Percentiles rank a stretch among this genome's conserved stretches.
phyloP scores from a whole-genome alignment of 345 rosid species.

The Citrus maxima region DNA sequence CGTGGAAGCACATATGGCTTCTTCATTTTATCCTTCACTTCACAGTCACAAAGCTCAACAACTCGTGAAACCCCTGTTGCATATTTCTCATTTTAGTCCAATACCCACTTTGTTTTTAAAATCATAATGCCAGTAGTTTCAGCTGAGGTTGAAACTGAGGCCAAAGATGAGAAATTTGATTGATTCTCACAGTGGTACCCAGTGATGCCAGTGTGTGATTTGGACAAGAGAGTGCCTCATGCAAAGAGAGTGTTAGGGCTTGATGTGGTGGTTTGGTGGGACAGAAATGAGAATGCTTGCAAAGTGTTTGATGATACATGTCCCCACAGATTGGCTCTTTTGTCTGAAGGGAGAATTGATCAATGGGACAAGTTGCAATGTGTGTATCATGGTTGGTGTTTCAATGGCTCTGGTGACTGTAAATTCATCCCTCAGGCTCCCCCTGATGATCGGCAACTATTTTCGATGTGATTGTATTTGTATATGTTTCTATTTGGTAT shows the following conservation, averaged over 20 bases:
- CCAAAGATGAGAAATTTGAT: constrained; percentile 35
- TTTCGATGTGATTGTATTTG: neutral
- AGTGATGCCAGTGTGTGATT: constrained; percentile 44
- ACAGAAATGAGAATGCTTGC: constrained; percentile 41
- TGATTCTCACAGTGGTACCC: constrained; percentile 49
- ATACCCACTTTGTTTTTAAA: neutral
- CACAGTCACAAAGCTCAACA: neutral
- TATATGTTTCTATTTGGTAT: neutral
- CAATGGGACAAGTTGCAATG: constrained; percentile 44
- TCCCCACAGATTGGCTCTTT: constrained; percentile 50
- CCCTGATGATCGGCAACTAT: constrained; percentile 36
- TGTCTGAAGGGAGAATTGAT: constrained; percentile 51
- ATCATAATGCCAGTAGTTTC: neutral
- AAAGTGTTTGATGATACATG: constrained; percentile 47
- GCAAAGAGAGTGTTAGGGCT: constrained; percentile 47
- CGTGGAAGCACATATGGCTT: constrained; percentile 18
- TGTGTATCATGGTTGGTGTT: constrained; percentile 54
- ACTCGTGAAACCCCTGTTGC: neutral
- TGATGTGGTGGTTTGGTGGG: constrained; percentile 58
- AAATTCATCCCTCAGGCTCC: constrained; percentile 49
- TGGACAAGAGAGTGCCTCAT: constrained; percentile 45
- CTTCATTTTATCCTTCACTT: constrained; percentile 2
- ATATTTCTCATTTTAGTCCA: neutral
- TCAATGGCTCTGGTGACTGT: constrained; percentile 45
- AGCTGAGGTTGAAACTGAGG: constrained; percentile 18